Base-by-base conservation (phyloP, 1,284 basidiomycete species). In the Cryptococcus hybrid region DNA sequence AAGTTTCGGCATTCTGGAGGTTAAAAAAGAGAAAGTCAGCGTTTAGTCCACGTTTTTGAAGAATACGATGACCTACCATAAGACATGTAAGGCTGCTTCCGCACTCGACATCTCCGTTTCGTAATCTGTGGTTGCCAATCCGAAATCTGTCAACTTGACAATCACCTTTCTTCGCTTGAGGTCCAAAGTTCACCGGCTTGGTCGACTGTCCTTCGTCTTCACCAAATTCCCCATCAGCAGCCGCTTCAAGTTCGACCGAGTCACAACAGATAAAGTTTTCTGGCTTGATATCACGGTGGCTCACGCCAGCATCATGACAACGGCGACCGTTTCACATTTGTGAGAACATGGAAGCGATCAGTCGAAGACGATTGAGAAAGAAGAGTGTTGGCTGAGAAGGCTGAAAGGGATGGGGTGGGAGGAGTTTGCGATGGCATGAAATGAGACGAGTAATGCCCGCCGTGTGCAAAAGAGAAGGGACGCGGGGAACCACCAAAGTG, bases 241-340 rank as follows among this genome's bases (percentile, higher is more conserved):
- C 67, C 11, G 68, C 82, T 53, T 82, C 80, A 74, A 85, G 85
- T 44, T 86, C 89, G 73, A 92, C 87, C 1, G 90, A 93, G 68
- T 93, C 89, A 54, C 77, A 78, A 62, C 77, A 78, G 73, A 92
- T 93, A 71, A 93, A 93, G 79, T 93, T 95, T 79, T 93, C 91
- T 0, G 95, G 95, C 81, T 99, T 99, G 83, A 99, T 96, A 77
- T 99, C 96, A 60, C 95, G 88, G 75, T 99, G 98, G n/a, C 89
- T 86, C 3, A 92, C 90, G 9, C 99, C 93, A 38, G 95, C 93
- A 62, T 95, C 90, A n/a, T n/a, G n/a, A n/a, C n/a, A 24, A 24
- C 24, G 24, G 24, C 24, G 24, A 24, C 24, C 3, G 24, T 3
- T 24, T 24, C 24, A 24, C 96, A 99, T 99, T 80, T 99, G 83